Base-by-base conservation (phyloP, 192 early-diverging fungal species). In the Radiomyces spectabilis region DNA sequence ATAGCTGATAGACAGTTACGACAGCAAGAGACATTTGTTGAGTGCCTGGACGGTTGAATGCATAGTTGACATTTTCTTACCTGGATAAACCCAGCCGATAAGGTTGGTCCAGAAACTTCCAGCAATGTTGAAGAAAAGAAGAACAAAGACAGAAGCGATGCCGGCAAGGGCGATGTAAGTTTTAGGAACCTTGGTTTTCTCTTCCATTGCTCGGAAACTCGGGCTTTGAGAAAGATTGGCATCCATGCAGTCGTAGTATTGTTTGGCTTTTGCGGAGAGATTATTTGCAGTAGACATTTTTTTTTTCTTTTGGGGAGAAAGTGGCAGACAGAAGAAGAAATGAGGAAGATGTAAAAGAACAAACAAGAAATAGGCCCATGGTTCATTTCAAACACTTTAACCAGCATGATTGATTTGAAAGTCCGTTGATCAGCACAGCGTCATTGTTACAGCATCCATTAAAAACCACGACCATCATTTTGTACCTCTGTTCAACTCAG, bases 81-180 rank as follows among this genome's bases (percentile, higher is more conserved):
- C 49, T 31, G 49, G 49, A 51, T 51, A 51, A 2, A 29, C n/a
- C 49, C 49, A 51, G 2, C 27, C 49, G 18, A 51, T 9, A 4
- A 31, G 3, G 31, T 32, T 32, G 15, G 49, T 51, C 18, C 27
- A 32, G 31, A 51, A 32, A 3, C 26, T 16, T 19, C 49, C 49
- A 32, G 49, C 27, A 5, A 51, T 31, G 29, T 51, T 51, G 29
- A 51, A 51, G 15, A 31, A 31, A 5, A 51, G 27, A 9, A 51
- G 25, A 3, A 43, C 24, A 43, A 43, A 43, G 6, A 43, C 15
- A 15, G 19, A 43, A 10, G 42, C 7, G 42, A 24, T 24, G 5
- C 18, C 10, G 42, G 19, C 10, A 5, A 43, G 6, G 42, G 42
- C 42, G 19, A 43, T 43, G 15, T 5, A 43, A 8, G 24, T 24